A percentile compares a stretch with the other conserved stretches of the same genome.
Conservation (phyloP, 805 yeast species). For the Yamadazyma sp. region DNA sequence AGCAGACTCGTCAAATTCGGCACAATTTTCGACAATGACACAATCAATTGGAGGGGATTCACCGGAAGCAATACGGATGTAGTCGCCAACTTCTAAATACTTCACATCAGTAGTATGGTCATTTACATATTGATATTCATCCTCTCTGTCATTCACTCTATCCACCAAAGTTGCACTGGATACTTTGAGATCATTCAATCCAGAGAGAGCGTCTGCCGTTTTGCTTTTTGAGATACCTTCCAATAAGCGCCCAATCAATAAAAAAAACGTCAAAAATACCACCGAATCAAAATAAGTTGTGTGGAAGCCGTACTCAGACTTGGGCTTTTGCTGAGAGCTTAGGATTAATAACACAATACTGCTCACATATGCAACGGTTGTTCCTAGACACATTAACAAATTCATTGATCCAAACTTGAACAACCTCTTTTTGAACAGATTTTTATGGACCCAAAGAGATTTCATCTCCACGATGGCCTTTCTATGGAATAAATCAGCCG, state of each 20-base stretch:
- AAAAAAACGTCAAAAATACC: conserved; percentile 69
- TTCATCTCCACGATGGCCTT: conserved; percentile 63
- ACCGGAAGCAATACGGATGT: conserved; percentile 49
- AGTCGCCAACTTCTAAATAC: conserved; percentile 53
- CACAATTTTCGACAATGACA: conserved; percentile 45
- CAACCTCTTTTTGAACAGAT: conserved; percentile 54
- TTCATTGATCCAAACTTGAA: conserved; percentile 79
- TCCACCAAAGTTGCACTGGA: conserved; percentile 45
- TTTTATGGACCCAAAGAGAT: conserved; percentile 56
- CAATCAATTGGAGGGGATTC: conserved; percentile 64
- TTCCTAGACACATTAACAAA: conserved; percentile 69
- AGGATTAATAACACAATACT: conserved; percentile 56
- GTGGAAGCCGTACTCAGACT: conserved; percentile 42
- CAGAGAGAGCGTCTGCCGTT: conserved; percentile 63
- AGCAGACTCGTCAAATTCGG: conserved; percentile 61
- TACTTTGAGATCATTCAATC: conserved; percentile 52
- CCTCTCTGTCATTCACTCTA: conserved; percentile 19
- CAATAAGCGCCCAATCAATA: conserved; percentile 66
- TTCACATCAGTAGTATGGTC: conserved; percentile 36
- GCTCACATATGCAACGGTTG: conserved; percentile 68
- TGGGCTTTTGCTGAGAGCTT: conserved; percentile 35
- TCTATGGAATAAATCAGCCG: conserved; percentile 69
- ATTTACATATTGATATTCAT: conserved; percentile 21
- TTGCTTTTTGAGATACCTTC: conserved; percentile 66
- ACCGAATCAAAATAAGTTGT: conserved; percentile 80